Conservation (phyloP, 305 asterid species). For the Fraxinus paxiana region DNA sequence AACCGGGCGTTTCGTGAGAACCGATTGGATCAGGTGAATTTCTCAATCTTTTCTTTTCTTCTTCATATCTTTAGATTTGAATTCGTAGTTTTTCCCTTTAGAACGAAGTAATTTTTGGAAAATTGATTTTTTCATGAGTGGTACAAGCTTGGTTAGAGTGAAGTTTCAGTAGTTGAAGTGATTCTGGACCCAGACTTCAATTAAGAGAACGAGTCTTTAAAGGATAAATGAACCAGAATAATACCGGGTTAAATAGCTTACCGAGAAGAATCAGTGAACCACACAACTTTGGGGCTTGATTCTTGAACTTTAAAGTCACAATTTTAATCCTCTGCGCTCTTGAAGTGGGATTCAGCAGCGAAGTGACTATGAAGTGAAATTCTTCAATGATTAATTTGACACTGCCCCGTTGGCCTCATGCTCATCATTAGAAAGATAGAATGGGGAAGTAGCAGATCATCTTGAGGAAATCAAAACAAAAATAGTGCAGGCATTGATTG, state of each 20-base stretch:
- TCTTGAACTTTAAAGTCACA: background rate
- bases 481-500: background rate
- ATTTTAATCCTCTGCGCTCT: background rate
- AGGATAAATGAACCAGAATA: background rate
- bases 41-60: background rate
- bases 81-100: background rate
- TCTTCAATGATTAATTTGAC: background rate
- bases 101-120: background rate
- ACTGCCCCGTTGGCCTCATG: background rate
- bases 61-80: background rate
- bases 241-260: background rate
- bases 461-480: background rate
- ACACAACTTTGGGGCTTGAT: background rate
- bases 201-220: background rate
- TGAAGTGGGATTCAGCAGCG: background rate
- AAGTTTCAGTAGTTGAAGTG: background rate
- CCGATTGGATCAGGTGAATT: slow-evolving; percentile 65
- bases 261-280: background rate
- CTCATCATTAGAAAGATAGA: background rate
- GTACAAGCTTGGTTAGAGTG: background rate
- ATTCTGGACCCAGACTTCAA: background rate
- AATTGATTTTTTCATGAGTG: slow-evolving; percentile 1
- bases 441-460: background rate
- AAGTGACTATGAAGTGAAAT: background rate
- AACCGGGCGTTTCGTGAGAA: slow-evolving; percentile 64